These are phyloP conservation scores for Lyophyllum decastes DNA, from an alignment of 768 basidiomycete species.

Conservation along the genomic window DNA sequence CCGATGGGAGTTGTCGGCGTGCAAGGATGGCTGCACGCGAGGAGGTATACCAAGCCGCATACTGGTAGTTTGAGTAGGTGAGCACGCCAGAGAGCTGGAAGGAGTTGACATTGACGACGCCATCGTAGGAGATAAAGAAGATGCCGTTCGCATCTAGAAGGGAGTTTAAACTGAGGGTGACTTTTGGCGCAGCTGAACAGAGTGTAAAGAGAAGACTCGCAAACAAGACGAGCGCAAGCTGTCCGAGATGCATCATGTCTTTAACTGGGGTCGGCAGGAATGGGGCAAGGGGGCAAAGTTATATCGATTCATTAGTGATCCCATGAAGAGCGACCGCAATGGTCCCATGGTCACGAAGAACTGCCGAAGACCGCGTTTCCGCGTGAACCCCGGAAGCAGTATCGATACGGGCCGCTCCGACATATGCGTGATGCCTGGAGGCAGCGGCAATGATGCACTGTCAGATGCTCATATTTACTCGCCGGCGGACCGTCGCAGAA, in stretches of 20 bases:
- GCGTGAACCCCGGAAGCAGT: conserved; percentile 1
- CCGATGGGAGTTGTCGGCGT: conserved; percentile 40
- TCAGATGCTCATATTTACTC: conserved; percentile 7
- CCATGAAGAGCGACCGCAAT: not conserved
- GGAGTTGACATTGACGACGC: conserved; percentile 48
- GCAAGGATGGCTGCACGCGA: conserved; percentile 39
- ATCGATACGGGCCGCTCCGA: conserved; percentile 8
- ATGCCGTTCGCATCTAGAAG: conserved; percentile 40
- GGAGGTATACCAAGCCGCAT: conserved; percentile 47
- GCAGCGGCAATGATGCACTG: not conserved
- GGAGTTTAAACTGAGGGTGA: conserved; percentile 39
- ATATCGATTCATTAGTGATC: not conserved
- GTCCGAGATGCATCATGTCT: conserved; percentile 10
- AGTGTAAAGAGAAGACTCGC: conserved; percentile 9
- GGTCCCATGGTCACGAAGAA: not conserved
- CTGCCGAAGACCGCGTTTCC: not conserved
- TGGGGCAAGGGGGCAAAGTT: not conserved
- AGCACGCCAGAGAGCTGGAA: conserved; percentile 46
- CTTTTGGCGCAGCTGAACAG: conserved; percentile 36
- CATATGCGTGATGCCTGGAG: not conserved
- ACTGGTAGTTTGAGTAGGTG: conserved; percentile 41
- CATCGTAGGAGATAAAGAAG: conserved; percentile 48
- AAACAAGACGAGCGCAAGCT: conserved; percentile 7
- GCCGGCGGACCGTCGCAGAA: not conserved
- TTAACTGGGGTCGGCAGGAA: not conserved